Percentiles rank a stretch among this genome's conserved stretches.
Conservation (phyloP, 179 eudicot species). For the Silene vulgaris region DNA sequence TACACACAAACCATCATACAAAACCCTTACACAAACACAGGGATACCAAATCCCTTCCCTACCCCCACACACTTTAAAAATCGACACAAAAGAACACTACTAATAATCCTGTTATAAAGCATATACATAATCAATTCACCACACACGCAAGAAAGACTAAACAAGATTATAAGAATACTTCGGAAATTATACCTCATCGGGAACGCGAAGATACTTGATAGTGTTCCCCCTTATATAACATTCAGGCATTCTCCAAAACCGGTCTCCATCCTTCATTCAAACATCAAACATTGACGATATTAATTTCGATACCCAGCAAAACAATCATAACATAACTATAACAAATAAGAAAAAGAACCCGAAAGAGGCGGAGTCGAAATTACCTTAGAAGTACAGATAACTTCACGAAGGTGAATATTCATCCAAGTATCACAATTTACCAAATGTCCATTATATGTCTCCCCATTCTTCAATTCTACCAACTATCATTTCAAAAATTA, state of each 20-base stretch:
- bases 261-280: conserved; percentile 73
- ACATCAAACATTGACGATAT: neutral
- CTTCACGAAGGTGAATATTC: conserved; percentile 96
- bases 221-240: conserved; percentile 90
- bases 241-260: conserved; percentile 95
- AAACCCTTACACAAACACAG: neutral
- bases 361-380: neutral
- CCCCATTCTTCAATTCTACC: conserved; percentile 95
- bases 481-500: conserved; percentile 33
- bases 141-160: neutral
- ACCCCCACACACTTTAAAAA: neutral
- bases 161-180: neutral
- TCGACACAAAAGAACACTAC: neutral
- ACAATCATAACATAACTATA: neutral
- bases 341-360: neutral
- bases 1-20: neutral
- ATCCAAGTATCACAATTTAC: conserved; percentile 96
- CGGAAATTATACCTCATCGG: conserved; percentile 65
- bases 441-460: conserved; percentile 88
- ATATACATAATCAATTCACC: neutral
- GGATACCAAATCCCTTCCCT: neutral
- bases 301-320: neutral
- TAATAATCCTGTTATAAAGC: neutral
- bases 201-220: conserved; percentile 88
- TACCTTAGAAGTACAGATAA: conserved; percentile 90